These are phyloP conservation scores for Mucor saturninus DNA, from an alignment of 371 early-diverging fungal genomes.

Conservation along the genomic window DNA sequence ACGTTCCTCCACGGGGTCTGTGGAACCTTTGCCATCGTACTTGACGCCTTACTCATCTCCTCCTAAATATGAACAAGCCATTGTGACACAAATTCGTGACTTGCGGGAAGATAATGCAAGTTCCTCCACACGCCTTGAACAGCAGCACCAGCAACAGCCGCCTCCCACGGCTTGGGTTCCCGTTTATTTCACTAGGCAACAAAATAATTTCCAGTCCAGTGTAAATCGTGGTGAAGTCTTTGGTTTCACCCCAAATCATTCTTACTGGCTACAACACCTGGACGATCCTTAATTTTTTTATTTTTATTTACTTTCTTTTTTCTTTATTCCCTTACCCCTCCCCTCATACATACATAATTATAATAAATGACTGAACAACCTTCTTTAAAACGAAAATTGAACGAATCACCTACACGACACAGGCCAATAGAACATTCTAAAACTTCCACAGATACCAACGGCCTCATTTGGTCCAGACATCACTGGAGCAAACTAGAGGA, in stretches of 20 bases:
- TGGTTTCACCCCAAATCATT: slow-evolving; percentile 16
- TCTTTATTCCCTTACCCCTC: neutral
- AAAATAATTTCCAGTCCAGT: neutral
- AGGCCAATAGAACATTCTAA: neutral
- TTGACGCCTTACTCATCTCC: slow-evolving; percentile 39
- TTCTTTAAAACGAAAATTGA: slow-evolving; percentile 4
- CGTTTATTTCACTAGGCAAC: slow-evolving; percentile 19
- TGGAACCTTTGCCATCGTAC: slow-evolving; percentile 45
- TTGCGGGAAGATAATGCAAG: slow-evolving; percentile 13
- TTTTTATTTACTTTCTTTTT: neutral
- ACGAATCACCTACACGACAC: neutral
- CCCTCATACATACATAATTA: no score
- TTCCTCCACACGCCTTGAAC: neutral
- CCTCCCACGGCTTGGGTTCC: slow-evolving; percentile 18
- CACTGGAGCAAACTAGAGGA: slow-evolving; percentile 31
- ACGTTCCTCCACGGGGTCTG: slow-evolving; percentile 19
- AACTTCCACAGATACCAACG: neutral
- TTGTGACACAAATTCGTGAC: slow-evolving; percentile 51
- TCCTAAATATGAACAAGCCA: slow-evolving; percentile 55
- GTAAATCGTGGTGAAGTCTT: slow-evolving; percentile 4
- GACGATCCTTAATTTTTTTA: neutral
- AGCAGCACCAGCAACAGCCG: no score
- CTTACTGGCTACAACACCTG: slow-evolving; percentile 1
- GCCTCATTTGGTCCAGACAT: slow-evolving; percentile 17
- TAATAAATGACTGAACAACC: no score